Evolutionary conservation across 2,329 filamentous ascomycete species (phyloP).

Genomic region (Sclerotinia sclerotiorum): DNA sequence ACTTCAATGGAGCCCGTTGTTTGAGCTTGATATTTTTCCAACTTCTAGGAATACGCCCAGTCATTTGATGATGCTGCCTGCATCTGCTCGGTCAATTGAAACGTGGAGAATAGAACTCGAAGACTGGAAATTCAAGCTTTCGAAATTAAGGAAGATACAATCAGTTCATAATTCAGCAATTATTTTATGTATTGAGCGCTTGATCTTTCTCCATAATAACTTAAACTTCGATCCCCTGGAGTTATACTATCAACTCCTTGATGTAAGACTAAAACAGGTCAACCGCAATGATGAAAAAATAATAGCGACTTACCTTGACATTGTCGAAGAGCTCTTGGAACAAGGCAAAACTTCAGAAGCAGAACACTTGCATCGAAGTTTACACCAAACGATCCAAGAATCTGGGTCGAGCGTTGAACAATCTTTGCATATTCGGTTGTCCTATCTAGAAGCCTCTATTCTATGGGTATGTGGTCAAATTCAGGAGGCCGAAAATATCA

Average conservation of each 20-base stretch:
- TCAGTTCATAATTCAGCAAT: background rate
- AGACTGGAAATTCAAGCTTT: background rate
- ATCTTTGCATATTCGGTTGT: background rate
- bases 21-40: slow-evolving; percentile 10
- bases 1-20: background rate
- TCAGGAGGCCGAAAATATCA: background rate
- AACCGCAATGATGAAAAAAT: background rate
- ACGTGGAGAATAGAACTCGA: background rate
- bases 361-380: background rate
- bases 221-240: accelerated
- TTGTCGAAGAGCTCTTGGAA: background rate
- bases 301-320: background rate
- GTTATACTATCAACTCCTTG: background rate
- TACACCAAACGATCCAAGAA: background rate
- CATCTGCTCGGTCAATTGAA: no score
- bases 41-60: no score
- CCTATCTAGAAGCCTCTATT: background rate
- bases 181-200: background rate
- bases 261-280: background rate
- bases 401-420: background rate
- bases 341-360: accelerated
- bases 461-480: accelerated
- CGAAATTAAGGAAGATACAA: background rate
- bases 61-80: accelerated
- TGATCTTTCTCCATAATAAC: background rate